A percentile compares a stretch with the other conserved stretches of the same genome.
Conservation (phyloP, 306 rosid species). For the Canavalia gladiata region DNA sequence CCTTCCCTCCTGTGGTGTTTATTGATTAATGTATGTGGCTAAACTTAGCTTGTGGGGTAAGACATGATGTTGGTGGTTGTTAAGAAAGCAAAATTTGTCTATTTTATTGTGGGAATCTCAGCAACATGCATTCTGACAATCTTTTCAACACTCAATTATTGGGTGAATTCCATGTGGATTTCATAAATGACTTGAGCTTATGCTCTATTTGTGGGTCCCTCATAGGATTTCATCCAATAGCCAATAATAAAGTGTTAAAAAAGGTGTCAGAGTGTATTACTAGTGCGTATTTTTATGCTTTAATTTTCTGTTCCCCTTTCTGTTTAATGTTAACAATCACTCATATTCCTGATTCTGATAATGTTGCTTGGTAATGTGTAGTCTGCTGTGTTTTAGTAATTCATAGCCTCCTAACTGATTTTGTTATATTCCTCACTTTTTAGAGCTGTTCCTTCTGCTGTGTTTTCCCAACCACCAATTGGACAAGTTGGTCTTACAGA, state of each 20-base stretch:
- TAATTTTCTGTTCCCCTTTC: slow-evolving; percentile 7
- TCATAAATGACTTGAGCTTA: background rate
- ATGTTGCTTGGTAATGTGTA: slow-evolving; percentile 19
- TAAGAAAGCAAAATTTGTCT: background rate
- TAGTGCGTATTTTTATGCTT: background rate
- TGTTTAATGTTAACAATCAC: slow-evolving; percentile 4
- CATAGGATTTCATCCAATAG: background rate
- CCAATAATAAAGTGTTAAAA: background rate
- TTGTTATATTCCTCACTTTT: slow-evolving; percentile 31
- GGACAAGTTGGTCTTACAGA: slow-evolving; percentile 93
- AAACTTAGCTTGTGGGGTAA: background rate
- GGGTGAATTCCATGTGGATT: background rate
- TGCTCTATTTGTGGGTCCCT: background rate
- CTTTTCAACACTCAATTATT: background rate
- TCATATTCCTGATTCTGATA: slow-evolving; percentile 20
- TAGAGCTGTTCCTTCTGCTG: slow-evolving; percentile 95
- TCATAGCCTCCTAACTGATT: slow-evolving; percentile 43
- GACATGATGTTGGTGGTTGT: slow-evolving; percentile 8
- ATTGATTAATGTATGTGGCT: background rate
- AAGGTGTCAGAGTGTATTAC: background rate
- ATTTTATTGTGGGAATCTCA: background rate
- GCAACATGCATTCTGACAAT: background rate
- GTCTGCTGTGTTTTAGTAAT: slow-evolving; percentile 8
- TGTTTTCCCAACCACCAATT: slow-evolving; percentile 97
- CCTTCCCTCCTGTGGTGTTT: too few relatives aligned